These are phyloP conservation scores for Apiospora rasikravindrae DNA, from an alignment of 2,329 filamentous ascomycete species.

Conservation along the genomic window DNA sequence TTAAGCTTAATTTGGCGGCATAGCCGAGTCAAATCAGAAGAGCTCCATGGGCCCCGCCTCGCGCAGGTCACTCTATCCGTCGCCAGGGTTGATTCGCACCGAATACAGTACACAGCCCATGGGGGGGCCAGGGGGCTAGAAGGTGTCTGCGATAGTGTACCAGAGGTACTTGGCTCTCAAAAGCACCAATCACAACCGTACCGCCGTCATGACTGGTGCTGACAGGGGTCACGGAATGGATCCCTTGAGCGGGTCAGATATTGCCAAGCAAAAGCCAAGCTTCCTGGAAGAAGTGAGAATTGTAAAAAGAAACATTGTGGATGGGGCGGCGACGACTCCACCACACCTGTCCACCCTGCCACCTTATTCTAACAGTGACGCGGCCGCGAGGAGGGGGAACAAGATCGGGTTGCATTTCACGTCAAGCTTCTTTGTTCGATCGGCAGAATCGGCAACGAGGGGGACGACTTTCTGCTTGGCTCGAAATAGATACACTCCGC, in stretches of 20 bases:
- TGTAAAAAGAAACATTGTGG: constrained; percentile 1
- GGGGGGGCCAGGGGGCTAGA: not conserved
- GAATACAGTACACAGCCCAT: not conserved
- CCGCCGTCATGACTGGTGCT: not conserved
- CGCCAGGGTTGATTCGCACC: constrained; percentile 18
- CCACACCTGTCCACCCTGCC: not conserved
- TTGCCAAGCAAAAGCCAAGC: constrained; percentile 12
- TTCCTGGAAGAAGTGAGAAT: constrained; percentile 11
- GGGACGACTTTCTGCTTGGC: not conserved
- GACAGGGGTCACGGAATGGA: not conserved
- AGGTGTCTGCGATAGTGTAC: not conserved
- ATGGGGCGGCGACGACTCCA: not conserved
- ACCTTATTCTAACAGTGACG: constrained; percentile 15
- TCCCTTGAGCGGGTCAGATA: not conserved
- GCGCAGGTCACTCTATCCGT: constrained; percentile 8
- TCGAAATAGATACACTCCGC: constrained; percentile 5
- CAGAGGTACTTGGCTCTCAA: not conserved
- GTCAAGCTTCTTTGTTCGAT: constrained; percentile 23
- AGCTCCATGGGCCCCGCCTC: constrained; percentile 9
- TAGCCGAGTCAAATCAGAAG: constrained; percentile 24
- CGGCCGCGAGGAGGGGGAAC: constrained; percentile 12
- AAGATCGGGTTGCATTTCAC: constrained; percentile 4
- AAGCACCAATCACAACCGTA: not conserved
- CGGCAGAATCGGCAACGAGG: constrained; percentile 20
- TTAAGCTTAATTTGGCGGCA: constrained; percentile 26